Conservation (phyloP, 768 basidiomycete species). For the Suillus cothurnatus region DNA sequence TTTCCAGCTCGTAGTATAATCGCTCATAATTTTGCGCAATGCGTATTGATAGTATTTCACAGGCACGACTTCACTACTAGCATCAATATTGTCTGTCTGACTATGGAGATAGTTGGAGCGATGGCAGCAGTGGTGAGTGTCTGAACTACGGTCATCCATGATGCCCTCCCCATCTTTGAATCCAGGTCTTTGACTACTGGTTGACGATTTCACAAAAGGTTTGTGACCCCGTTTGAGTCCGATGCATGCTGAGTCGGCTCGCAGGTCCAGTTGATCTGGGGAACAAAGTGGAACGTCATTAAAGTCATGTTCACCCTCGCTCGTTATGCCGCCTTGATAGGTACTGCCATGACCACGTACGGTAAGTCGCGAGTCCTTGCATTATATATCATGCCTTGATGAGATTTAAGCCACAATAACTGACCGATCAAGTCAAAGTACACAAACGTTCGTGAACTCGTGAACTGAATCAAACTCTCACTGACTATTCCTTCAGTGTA, state of each 20-base stretch:
- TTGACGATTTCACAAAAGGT: constrained; percentile 8
- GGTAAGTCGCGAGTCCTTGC: neutral
- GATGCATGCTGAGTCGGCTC: too few species aligned
- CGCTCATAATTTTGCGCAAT: neutral
- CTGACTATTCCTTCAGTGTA: neutral
- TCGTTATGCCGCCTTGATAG: constrained; percentile 5
- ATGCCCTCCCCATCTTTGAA: neutral
- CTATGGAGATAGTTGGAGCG: neutral
- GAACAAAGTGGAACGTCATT: neutral
- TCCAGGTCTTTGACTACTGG: constrained; percentile 6
- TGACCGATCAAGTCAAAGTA: neutral
- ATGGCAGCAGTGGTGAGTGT: neutral
- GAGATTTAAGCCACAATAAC: neutral
- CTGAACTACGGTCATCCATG: neutral
- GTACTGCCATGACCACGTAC: constrained; percentile 5
- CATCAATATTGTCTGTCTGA: neutral
- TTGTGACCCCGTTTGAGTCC: neutral
- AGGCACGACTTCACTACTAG: neutral
- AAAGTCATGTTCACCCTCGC: neutral
- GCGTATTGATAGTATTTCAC: neutral
- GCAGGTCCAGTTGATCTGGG: constrained; percentile 9
- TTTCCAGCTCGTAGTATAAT: neutral
- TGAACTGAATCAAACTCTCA: neutral
- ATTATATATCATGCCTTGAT: neutral
- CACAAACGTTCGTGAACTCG: neutral